Evolutionary conservation across 2,329 filamentous ascomycete species (phyloP), one percentile per base, ranked within the genome.

Genomic region (Colletotrichum lini): DNA sequence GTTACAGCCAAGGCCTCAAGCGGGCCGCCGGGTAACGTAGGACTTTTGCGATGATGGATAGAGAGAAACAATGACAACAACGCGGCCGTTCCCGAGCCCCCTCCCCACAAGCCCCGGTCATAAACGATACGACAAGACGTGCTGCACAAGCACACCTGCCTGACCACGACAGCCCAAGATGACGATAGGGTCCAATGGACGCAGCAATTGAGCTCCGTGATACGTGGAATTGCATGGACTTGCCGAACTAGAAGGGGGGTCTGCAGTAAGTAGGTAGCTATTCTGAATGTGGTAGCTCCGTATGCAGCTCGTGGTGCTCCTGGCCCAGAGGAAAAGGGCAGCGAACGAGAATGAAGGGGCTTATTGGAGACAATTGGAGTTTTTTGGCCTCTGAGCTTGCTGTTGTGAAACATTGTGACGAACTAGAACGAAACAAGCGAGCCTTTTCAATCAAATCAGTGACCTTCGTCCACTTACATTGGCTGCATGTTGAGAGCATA

Each of bases 81-180:
- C 52, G n/a, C 16, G 16, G n/a, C 30, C 5, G 3, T 5, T 18
- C n/a, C 23, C 23, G 12, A 16, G 10, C 13, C 3, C 3, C 16
- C 26, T 35, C 26, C 5, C 21, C 45, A 38, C 44, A 3, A 15
- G 26, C 23, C 8, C 21, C 9, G 16, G 61, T 18, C 10, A 65
- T 70, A 47, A 44, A 42, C 26, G 47, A 44, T 54, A 53, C 40
- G 54, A 50, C 63, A 45, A 26, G 10, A 21, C 44, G 47, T n/a
- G 15, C 44, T 47, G 56, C 67, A 42, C 60, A 72, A 72, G 68
- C 68, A 72, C 44, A 47, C 57, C 61, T 73, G 68, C 71, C 71
- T 63, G 68, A 72, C 58, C 26, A 23, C 26, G 52, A 40, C 40
- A 52, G 71, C 68, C 71, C 67, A 66, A 72, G 42, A 40, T 23